Base-by-base conservation (phyloP, 208 protist species). In the Leishmania tropica region DNA sequence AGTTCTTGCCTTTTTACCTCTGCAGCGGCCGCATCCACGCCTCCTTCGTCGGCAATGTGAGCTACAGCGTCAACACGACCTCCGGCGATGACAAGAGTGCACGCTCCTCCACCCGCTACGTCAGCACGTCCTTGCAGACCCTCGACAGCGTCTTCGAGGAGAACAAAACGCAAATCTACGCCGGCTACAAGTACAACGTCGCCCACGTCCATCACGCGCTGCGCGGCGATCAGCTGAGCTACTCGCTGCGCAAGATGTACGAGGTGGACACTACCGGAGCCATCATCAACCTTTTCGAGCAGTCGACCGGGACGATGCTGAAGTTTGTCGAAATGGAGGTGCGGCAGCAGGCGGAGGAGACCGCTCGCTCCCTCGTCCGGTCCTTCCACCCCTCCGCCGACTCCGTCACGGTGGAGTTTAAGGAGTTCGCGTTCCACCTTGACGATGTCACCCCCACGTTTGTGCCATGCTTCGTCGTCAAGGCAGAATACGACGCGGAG, bases 121-220 rank as follows among this genome's bases (percentile, higher is more conserved):
- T 90, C 21, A 76, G 64, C 17, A 95, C 92, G 37, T 60, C 68
- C 17, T 92, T 89, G 54, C 92, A 93, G 81, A 56, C 75, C 7
- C 79, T 98, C 24, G 75, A 92, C 45, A 96, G 81, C 56, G 83
- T 85, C 48, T 98, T 98, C 77, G 84, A 90, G 8, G 83, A 89
- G 45, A 95, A 96, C 73, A 86, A 84, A 67, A 96, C 93, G 48
- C 95, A 98, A 81, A 85, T 95, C 48, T 98, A 98, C 85, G 95
- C 91, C 0, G 95, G 95, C 2, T 98, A 96, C 87, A 97, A 97
- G 90, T 97, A 97, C 87, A 96, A 96, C 83, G 94, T 96, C 81
- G 48, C 37, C 68, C 89, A 97, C 84, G 88, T 96, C 4, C 90
- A 97, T 70, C 81, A 56, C 35, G 91, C 91, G 15, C 87, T 96